Conservation (phyloP, 1,284 basidiomycete genomes). For the Fomitopsis palustris region DNA sequence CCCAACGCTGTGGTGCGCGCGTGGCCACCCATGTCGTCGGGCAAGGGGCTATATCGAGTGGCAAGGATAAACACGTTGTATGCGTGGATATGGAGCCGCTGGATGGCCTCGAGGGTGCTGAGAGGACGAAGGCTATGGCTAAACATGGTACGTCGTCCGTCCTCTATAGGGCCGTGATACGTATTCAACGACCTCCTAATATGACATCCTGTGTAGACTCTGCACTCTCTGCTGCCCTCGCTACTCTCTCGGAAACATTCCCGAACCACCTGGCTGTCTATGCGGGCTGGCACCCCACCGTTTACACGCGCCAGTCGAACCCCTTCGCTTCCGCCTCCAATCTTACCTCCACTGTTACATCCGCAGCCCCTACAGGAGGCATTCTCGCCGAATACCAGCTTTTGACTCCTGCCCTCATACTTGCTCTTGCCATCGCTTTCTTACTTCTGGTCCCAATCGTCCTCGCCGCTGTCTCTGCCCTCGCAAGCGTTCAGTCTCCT, state of each 20-base stretch:
- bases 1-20: slow-evolving; percentile 50
- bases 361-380: slow-evolving; percentile 41
- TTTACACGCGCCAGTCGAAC: slow-evolving; percentile 18
- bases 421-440: slow-evolving; percentile 61
- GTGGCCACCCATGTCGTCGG: slow-evolving; percentile 12
- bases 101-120: slow-evolving; percentile 31
- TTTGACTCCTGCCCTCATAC: slow-evolving; percentile 78
- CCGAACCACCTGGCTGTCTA: slow-evolving; percentile 64
- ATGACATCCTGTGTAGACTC: slow-evolving; percentile 16
- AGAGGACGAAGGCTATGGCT: slow-evolving; percentile 43
- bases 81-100: slow-evolving; percentile 52
- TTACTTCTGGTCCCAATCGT: slow-evolving; percentile 73
- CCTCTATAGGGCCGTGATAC: background rate
- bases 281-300: slow-evolving; percentile 44
- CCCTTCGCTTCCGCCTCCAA: slow-evolving; percentile 15
- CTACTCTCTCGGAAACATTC: slow-evolving; percentile 42
- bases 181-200: background rate
- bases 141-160: slow-evolving; percentile 41
- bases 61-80: slow-evolving; percentile 50
- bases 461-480: slow-evolving; percentile 60
- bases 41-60: slow-evolving; percentile 3
- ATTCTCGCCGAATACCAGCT: slow-evolving; percentile 74
- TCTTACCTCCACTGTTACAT: slow-evolving; percentile 8
- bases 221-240: slow-evolving; percentile 42
- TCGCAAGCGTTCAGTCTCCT: slow-evolving; percentile 77